Base-by-base conservation (phyloP, 1,284 basidiomycete species). In the Ceratobasidium sp. region DNA sequence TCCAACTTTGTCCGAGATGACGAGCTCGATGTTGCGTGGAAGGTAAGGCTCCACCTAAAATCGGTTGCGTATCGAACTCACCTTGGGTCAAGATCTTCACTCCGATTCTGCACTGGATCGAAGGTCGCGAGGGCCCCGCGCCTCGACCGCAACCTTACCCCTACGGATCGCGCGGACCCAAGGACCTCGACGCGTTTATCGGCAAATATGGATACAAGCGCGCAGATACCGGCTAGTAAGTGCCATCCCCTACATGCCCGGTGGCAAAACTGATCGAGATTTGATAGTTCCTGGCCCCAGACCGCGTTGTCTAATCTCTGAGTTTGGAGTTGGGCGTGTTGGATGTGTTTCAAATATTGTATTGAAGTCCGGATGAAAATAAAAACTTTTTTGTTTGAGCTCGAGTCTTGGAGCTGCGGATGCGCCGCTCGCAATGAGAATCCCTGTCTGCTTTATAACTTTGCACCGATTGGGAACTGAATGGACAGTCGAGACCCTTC, bases 1-100 rank as follows among this genome's bases (percentile, higher is more conserved):
- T 93, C 92, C 32, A 93, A 93, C 80, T 97, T 97, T 82, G 95
- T 98, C 55, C 88, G 95, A 73, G 87, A 97, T 78, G 95, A 98
- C 79, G 95, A 97, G 80, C 83, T 97, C 74, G 94, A 97, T 76
- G 89, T 90, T 68, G 94, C 95, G 12, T 98, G 95, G 95, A 96
- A 95, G 87, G 92, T 91, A 43, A 53, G 81, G 76, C 69, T 29
- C 7, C 40, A 45, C n/a, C n/a, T n/a, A n/a, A n/a, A n/a, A n/a
- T n/a, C n/a, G n/a, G n/a, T n/a, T n/a, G n/a, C n/a, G n/a, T n/a
- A n/a, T n/a, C n/a, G n/a, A n/a, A n/a, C n/a, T n/a, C n/a, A 40
- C 7, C 38, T 17, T 40, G 38, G 10, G 34, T 60, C 53, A 32
- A 93, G 92, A 96, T 96, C 79, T 96, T 96, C 82, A 96, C 94